Percentiles rank a stretch among this genome's conserved stretches.
Evolutionary conservation across 192 early-diverging fungal genomes (phyloP).

Genomic region (Coemansia sp.): DNA sequence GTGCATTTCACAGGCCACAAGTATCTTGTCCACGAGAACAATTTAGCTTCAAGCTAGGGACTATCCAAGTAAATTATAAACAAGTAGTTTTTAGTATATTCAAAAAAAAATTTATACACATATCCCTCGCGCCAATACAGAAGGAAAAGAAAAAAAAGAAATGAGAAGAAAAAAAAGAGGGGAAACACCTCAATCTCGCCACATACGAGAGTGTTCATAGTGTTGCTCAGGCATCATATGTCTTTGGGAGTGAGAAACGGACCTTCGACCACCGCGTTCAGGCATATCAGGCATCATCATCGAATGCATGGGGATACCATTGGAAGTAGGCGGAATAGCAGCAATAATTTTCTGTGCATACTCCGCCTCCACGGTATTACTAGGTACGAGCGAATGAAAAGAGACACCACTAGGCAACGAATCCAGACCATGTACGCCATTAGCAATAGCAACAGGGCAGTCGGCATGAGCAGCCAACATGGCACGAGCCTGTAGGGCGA

Average conservation of each 20-base stretch:
- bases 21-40: not conserved
- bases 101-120: not conserved
- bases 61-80: not conserved
- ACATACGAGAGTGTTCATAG: not conserved
- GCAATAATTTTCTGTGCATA: slow-evolving; percentile 42
- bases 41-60: not conserved
- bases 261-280: not conserved
- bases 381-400: slow-evolving; percentile 23
- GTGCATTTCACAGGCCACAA: not conserved
- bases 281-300: not conserved
- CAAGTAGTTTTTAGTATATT: not conserved
- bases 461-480: slow-evolving; percentile 78
- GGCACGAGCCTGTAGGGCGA: slow-evolving; percentile 75
- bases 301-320: slow-evolving; percentile 29
- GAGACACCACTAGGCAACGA: slow-evolving; percentile 34
- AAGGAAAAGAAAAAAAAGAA: not conserved
- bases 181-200: not conserved
- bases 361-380: slow-evolving; percentile 22
- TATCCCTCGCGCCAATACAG: not conserved
- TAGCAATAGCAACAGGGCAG: slow-evolving; percentile 70
- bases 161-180: not conserved
- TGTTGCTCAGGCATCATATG: not conserved
- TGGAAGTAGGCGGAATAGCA: slow-evolving; percentile 40
- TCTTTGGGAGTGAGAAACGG: not conserved
- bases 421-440: slow-evolving; percentile 65